A percentile compares a stretch with the other conserved stretches of the same genome.
phyloP scores from a whole-genome alignment of 306 rosid genomes.

The Dryas drummondii region DNA sequence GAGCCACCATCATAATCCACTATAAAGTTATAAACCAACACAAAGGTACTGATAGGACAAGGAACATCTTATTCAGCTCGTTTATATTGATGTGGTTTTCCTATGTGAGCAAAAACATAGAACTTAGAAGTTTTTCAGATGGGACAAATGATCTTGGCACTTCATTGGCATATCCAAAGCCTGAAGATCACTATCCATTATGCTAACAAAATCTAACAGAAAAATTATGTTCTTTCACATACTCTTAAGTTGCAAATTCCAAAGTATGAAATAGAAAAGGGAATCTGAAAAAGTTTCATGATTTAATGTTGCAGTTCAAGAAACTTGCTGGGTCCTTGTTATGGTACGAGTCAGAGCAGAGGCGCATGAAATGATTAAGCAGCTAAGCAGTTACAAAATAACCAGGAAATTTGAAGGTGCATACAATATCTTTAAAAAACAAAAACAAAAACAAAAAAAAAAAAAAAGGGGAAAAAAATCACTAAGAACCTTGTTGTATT shows the following conservation, averaged over 20 bases:
- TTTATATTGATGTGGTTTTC: too few species aligned
- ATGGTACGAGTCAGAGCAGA: too few species aligned
- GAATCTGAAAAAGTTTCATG: neutral
- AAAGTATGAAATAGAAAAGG: neutral
- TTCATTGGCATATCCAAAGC: too few species aligned
- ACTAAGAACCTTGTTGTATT: conserved; percentile 13
- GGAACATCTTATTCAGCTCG: too few species aligned
- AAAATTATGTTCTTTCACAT: neutral
- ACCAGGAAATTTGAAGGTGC: neutral
- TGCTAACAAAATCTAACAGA: neutral
- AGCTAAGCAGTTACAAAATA: neutral
- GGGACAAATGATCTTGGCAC: too few species aligned
- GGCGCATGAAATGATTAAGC: neutral
- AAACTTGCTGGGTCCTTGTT: too few species aligned
- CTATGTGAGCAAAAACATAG: too few species aligned
- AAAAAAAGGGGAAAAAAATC: neutral
- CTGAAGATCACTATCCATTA: too few species aligned
- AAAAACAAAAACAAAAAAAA: neutral
- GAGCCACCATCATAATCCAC: neutral
- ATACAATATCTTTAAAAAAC: neutral
- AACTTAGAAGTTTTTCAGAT: too few species aligned
- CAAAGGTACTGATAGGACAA: neutral
- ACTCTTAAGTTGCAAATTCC: neutral
- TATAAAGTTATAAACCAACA: neutral
- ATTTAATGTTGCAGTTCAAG: neutral